Conservation (phyloP, 1,284 basidiomycete species). For the Cryptococcus maquisensis region DNA sequence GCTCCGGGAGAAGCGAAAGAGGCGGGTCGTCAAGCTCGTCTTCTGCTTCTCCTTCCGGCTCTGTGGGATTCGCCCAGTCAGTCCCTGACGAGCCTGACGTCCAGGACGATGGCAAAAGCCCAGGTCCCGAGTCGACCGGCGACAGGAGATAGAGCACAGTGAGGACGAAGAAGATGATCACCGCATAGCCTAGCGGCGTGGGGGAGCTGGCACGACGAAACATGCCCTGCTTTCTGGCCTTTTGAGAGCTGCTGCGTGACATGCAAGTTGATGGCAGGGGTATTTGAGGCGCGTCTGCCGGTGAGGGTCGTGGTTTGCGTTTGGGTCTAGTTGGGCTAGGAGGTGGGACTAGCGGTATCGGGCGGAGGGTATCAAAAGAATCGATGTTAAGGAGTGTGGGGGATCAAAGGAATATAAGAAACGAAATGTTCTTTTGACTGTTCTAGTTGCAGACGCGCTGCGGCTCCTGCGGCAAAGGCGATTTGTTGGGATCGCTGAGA, state of each 20-base stretch:
- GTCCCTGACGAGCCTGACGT: not conserved
- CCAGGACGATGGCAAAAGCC: slow-evolving; percentile 6
- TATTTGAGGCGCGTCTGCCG: no score
- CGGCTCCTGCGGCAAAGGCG: no score
- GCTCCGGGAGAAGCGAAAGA: slow-evolving; percentile 12
- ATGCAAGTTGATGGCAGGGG: no score
- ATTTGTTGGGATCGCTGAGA: no score
- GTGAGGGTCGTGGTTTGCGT: no score
- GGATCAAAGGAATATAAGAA: no score
- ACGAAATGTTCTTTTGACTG: no score
- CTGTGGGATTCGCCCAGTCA: not conserved
- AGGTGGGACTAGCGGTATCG: no score
- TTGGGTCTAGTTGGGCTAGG: no score
- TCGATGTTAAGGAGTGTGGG: no score
- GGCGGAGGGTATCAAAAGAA: no score
- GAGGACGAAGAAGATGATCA: not conserved
- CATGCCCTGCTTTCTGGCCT: not conserved
- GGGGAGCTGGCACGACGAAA: slow-evolving; percentile 5
- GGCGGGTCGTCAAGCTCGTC: slow-evolving; percentile 6
- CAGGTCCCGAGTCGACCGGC: not conserved
- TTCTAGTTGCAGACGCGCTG: no score
- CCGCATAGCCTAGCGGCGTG: slow-evolving; percentile 11
- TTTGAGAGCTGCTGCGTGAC: not conserved
- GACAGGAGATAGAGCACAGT: not conserved
- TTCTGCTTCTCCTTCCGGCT: not conserved